Percentiles rank a stretch among this genome's conserved stretches.
These are phyloP conservation scores for Porodaedalea pini DNA, from an alignment of 1,284 basidiomycete genomes.

Conservation along the genomic window DNA sequence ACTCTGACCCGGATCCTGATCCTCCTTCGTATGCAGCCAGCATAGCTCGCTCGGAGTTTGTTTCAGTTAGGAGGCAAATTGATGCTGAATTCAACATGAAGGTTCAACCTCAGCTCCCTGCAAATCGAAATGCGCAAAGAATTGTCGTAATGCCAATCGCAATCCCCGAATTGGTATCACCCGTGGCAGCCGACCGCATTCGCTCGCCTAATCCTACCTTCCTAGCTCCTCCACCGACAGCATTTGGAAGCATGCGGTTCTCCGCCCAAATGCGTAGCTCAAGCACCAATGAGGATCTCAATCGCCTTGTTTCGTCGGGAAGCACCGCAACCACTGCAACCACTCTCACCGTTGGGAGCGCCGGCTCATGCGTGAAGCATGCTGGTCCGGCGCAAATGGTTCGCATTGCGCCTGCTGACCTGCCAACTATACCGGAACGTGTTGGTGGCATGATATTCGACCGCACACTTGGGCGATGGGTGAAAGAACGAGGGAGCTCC, in stretches of 20 bases:
- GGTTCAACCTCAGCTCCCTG: background rate
- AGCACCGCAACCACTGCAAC: constrained; percentile 67
- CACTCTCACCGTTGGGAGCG: constrained; percentile 64
- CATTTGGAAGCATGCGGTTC: constrained; percentile 36
- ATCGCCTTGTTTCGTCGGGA: constrained; percentile 82
- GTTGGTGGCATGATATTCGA: constrained; percentile 89
- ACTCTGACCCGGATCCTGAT: constrained; percentile 10
- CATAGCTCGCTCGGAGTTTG: constrained; percentile 4
- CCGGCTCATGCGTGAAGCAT: constrained; percentile 80
- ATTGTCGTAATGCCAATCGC: constrained; percentile 16
- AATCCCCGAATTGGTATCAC: constrained; percentile 4
- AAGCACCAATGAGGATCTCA: constrained; percentile 66
- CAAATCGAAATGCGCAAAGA: background rate
- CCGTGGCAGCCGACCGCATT: constrained; percentile 10
- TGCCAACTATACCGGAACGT: constrained; percentile 68
- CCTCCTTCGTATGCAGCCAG: constrained; percentile 18
- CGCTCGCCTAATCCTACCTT: constrained; percentile 21
- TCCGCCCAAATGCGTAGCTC: constrained; percentile 48
- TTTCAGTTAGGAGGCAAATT: background rate
- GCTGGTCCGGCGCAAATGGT: constrained; percentile 70
- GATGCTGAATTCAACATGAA: background rate
- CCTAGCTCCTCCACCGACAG: constrained; percentile 12
- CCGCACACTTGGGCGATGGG: constrained; percentile 77
- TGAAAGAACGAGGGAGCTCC: constrained; percentile 49
- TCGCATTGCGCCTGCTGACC: constrained; percentile 76